Percentiles rank a stretch among this genome's conserved stretches.
phyloP scores from a whole-genome alignment of 495 filamentous ascomycete species.

The Penicillium fimorum region DNA sequence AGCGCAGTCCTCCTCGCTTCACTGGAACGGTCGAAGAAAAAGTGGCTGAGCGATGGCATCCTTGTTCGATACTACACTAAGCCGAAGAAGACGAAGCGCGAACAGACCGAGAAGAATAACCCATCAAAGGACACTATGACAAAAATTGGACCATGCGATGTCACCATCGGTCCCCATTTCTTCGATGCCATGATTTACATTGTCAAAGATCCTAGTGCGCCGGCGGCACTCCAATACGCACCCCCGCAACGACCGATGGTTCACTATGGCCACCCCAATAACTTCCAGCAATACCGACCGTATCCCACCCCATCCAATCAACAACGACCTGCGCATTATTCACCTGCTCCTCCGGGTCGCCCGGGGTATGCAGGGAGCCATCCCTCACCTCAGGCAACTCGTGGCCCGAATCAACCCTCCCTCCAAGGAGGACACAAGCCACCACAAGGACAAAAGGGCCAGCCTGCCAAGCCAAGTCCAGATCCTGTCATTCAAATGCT shows the following conservation, averaged over 20 bases:
- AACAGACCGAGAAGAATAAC: constrained; percentile 68
- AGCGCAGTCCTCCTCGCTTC: constrained; percentile 85
- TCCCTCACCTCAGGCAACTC: constrained; percentile 30
- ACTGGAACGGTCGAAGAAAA: constrained; percentile 76
- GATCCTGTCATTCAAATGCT: constrained; percentile 96
- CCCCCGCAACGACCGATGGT: constrained; percentile 59
- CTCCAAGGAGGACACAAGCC: constrained; percentile 35
- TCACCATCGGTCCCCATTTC: constrained; percentile 86
- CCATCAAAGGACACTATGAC: constrained; percentile 84
- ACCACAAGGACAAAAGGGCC: constrained; percentile 35
- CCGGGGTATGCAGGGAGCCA: constrained; percentile 34
- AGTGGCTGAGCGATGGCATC: constrained; percentile 85
- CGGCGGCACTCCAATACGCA: constrained; percentile 46
- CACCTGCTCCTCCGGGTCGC: constrained; percentile 28
- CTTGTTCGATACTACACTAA: constrained; percentile 95
- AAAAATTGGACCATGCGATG: constrained; percentile 74
- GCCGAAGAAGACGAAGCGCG: constrained; percentile 76
- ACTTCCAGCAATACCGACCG: constrained; percentile 48
- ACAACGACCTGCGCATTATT: constrained; percentile 33
- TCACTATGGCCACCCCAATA: constrained; percentile 67
- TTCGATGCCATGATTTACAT: constrained; percentile 85
- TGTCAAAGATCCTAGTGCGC: constrained; percentile 68
- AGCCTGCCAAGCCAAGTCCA: constrained; percentile 54
- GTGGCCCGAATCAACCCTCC: constrained; percentile 29
- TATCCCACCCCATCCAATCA: constrained; percentile 47